Evolutionary conservation across 2,329 filamentous ascomycete genomes (phyloP).

Genomic region (Talaromyces sp.): DNA sequence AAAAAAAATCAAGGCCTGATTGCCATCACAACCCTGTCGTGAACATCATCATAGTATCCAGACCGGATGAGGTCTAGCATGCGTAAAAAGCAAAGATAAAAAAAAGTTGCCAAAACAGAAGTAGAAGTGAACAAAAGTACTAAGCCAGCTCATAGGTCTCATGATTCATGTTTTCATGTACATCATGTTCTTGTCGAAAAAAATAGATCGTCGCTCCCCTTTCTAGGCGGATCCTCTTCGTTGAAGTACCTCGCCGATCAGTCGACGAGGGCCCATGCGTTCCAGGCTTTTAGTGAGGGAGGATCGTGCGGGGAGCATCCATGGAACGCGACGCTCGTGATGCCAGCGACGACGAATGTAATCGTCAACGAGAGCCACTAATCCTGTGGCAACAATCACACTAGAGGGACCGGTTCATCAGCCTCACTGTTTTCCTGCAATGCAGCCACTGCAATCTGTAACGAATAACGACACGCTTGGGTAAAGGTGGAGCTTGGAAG

Average conservation of each 20-base stretch:
- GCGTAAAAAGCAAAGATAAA: neutral
- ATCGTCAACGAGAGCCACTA: slow-evolving; percentile 87
- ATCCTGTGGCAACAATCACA: slow-evolving; percentile 84
- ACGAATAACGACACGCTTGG: neutral
- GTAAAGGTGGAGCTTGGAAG: neutral
- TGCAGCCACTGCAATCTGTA: neutral
- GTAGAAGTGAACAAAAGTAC: slow-evolving; percentile 2
- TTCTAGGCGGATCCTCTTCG: slow-evolving; percentile 47
- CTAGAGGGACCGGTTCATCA: slow-evolving; percentile 48
- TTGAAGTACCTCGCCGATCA: slow-evolving; percentile 67
- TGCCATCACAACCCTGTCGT: slow-evolving; percentile 6
- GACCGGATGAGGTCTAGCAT: slow-evolving; percentile 1
- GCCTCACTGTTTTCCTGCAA: slow-evolving; percentile 8
- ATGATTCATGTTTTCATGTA: slow-evolving; percentile 6
- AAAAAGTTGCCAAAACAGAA: neutral
- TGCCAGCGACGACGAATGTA: slow-evolving; percentile 81
- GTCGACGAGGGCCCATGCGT: slow-evolving; percentile 62
- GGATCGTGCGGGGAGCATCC: slow-evolving; percentile 56
- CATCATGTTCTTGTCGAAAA: slow-evolving; percentile 1
- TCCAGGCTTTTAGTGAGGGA: slow-evolving; percentile 62
- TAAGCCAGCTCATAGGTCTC: slow-evolving; percentile 11
- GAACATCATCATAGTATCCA: slow-evolving; percentile 4
- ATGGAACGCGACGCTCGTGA: slow-evolving; percentile 54
- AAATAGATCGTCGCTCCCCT: neutral
- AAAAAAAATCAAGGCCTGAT: slow-evolving; percentile 6